Evolutionary conservation across 1,139 yeast genomes (phyloP).

Genomic region (Suhomyces anneliseae): DNA sequence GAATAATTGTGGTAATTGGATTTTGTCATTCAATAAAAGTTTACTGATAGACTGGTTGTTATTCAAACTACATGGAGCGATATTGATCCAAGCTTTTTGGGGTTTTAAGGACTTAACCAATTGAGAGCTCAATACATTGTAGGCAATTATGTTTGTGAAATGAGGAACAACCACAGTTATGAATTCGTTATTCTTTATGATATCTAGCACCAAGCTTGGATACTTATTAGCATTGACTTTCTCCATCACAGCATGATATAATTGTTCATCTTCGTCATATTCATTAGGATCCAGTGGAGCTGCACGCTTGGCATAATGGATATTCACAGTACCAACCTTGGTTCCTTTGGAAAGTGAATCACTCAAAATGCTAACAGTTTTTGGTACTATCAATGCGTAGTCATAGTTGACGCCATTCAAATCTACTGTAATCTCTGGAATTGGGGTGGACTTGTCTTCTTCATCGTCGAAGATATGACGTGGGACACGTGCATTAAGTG

Average conservation of each 20-base stretch:
- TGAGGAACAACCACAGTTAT: constrained; percentile 34
- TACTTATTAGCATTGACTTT: constrained; percentile 24
- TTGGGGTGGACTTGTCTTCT: constrained; percentile 19
- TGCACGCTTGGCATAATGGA: constrained; percentile 20
- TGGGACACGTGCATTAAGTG: constrained; percentile 48
- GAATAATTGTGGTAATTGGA: constrained; percentile 10
- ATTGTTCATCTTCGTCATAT: constrained; percentile 57
- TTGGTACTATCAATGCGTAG: constrained; percentile 29
- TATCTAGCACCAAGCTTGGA: constrained; percentile 26
- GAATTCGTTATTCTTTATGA: constrained; percentile 15
- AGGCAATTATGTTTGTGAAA: constrained; percentile 30
- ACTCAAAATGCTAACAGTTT: constrained; percentile 25
- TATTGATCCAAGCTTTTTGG: constrained; percentile 27
- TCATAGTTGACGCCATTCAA: constrained; percentile 10
- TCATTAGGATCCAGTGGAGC: constrained; percentile 26
- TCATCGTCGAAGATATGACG: constrained; percentile 56
- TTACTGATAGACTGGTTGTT: constrained; percentile 30
- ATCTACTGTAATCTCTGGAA: constrained; percentile 15
- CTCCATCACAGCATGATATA: constrained; percentile 38
- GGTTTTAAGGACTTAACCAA: constrained; percentile 16
- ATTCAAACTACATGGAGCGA: constrained; percentile 39
- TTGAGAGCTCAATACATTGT: constrained; percentile 30
- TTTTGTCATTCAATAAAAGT: constrained; percentile 24
- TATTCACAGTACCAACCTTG: constrained; percentile 22
- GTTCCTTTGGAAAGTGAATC: constrained; percentile 20